Percentiles rank a stretch among this genome's conserved stretches.
Evolutionary conservation across 371 early-diverging fungal genomes (phyloP).

Genomic region (Mucor circinelloides): DNA sequence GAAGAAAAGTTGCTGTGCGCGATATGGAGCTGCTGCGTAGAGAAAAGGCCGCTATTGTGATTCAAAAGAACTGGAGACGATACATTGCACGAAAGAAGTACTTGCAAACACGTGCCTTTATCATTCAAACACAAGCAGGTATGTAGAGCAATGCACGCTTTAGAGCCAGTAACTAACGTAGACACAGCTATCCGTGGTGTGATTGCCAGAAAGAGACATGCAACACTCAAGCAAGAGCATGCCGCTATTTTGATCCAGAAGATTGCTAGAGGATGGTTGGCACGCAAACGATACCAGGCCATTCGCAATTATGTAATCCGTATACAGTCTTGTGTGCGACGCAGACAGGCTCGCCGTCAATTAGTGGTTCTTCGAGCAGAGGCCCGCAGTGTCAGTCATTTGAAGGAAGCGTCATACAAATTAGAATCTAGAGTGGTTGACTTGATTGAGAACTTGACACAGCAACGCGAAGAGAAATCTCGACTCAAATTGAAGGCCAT

Average conservation of each 20-base stretch:
- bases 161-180: not conserved
- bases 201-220: conserved; percentile 58
- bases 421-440: conserved; percentile 94
- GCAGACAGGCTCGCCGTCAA: conserved; percentile 69
- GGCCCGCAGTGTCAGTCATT: conserved; percentile 87
- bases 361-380: conserved; percentile 77
- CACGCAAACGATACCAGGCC: conserved; percentile 62
- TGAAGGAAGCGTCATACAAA: conserved; percentile 92
- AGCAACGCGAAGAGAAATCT: conserved; percentile 75
- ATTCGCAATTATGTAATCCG: conserved; percentile 63
- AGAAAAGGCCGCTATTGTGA: conserved; percentile 71
- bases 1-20: conserved; percentile 64
- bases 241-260: conserved; percentile 82
- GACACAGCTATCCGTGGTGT: conserved; percentile 48
- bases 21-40: conserved; percentile 59
- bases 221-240: conserved; percentile 47
- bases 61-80: conserved; percentile 79
- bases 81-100: conserved; percentile 65
- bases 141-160: too few species aligned
- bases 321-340: conserved; percentile 84
- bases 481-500: conserved; percentile 57
- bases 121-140: conserved; percentile 53
- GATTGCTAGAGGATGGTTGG: conserved; percentile 63
- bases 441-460: conserved; percentile 78
- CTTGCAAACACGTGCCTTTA: conserved; percentile 34